Evolutionary conservation across 495 filamentous ascomycete genomes (phyloP), one percentile per base, ranked within the genome.

Genomic region (Pseudomonodictys pantanalensis): DNA sequence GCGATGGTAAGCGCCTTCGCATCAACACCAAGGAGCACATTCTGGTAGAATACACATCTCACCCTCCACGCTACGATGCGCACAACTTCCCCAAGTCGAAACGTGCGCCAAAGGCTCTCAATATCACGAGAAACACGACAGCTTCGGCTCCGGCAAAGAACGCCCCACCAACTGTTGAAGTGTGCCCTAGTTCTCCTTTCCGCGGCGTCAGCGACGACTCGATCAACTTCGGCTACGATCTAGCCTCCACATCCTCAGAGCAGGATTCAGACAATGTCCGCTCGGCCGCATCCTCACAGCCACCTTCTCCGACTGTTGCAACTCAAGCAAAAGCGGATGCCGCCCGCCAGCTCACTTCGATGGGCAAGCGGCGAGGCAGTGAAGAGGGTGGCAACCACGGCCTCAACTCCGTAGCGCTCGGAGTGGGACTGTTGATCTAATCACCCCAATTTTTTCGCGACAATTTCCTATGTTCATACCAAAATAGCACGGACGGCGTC

Each of bases 11-110:
- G 33, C 71, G 73, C 56, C 57, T 73, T 53, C 65, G 65, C 12
- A 71, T 75, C 58, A 65, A 72, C 58, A 62, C 62, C 45, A 65
- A 67, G 12, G 67, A 69, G 45, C 55, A 70, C 44, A 23, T 65
- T 39, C 60, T 74, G 17, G 50, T 62, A 8, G 44, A 52, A 2
- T 63, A 49, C 50, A 43, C 42, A 2, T 29, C 35, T 8, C 58
- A 55, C 25, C 59, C 64, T 15, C 64, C 64, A 5, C 58, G 64
- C 42, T 67, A 67, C 49, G 64, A 67, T 22, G 64, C 44, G 3
- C 64, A 67, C 50, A 56, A 51, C 28, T 67, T 67, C 44, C 42
- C 59, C 41, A 56, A 58, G 35, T 4, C 26, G 8, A 12, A 24
- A 9, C 41, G 50, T 24, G 30, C 7, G 17, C 48, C n/a, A n/a